These are phyloP conservation scores for Blumeriella jaapii DNA, from an alignment of 2,329 filamentous ascomycete species.

Conservation along the genomic window DNA sequence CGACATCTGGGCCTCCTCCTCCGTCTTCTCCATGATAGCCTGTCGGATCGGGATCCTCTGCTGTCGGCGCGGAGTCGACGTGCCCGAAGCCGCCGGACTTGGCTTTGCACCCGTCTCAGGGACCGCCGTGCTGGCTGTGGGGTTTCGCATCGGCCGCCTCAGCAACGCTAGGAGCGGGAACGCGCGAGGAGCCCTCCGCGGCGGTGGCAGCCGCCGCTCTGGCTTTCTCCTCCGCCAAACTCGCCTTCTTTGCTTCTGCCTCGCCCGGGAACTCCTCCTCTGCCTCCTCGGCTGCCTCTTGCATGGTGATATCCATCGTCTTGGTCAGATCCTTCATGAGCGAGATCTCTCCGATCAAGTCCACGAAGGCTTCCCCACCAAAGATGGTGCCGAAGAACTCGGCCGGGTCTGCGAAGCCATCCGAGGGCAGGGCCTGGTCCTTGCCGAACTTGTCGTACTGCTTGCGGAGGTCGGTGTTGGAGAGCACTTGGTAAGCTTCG, in stretches of 20 bases:
- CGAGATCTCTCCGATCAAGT: slow-evolving; percentile 96
- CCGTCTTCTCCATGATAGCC: slow-evolving; percentile 78
- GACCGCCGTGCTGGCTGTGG: slow-evolving; percentile 17
- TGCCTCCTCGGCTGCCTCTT: slow-evolving; percentile 57
- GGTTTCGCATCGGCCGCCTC: slow-evolving; percentile 14
- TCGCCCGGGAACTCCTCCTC: slow-evolving; percentile 52
- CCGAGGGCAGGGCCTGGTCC: slow-evolving; percentile 79
- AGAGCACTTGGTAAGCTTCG: slow-evolving; percentile 69
- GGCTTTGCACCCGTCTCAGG: slow-evolving; percentile 16
- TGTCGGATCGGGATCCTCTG: slow-evolving; percentile 60
- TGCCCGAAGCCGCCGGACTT: slow-evolving; percentile 30
- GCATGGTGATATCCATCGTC: slow-evolving; percentile 96
- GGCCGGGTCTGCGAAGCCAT: slow-evolving; percentile 88
- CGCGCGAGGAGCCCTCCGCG: slow-evolving; percentile 4
- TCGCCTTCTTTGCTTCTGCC: slow-evolving; percentile 45
- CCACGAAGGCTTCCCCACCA: slow-evolving; percentile 86
- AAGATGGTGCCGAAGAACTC: slow-evolving; percentile 99
- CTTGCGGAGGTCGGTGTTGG: slow-evolving; percentile 73
- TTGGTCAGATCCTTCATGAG: slow-evolving; percentile 97
- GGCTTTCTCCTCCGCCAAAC: slow-evolving; percentile 30
- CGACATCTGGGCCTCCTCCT: slow-evolving; percentile 59
- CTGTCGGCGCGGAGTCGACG: slow-evolving; percentile 31
- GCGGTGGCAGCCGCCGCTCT: slow-evolving; percentile 12
- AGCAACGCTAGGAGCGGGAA: slow-evolving; percentile 15
- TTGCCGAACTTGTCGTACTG: slow-evolving; percentile 97